These are phyloP conservation scores for Pseudocercospora musae DNA, from an alignment of 2,329 filamentous ascomycete species.

Conservation along the genomic window DNA sequence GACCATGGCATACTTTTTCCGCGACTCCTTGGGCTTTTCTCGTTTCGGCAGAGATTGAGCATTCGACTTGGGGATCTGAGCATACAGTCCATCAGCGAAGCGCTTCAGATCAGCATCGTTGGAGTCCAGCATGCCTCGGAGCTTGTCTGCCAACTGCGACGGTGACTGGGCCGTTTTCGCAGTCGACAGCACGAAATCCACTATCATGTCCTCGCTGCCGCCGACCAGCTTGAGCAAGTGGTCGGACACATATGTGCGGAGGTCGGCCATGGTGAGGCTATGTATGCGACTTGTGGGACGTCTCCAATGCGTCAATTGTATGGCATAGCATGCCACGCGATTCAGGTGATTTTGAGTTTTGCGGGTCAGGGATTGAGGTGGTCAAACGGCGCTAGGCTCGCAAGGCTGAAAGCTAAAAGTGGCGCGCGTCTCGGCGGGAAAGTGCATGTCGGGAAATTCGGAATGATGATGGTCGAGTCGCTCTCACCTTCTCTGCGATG, in stretches of 20 bases:
- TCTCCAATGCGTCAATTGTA: not conserved
- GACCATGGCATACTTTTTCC: slow-evolving; percentile 53
- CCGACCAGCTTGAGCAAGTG: slow-evolving; percentile 53
- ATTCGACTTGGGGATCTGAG: slow-evolving; percentile 32
- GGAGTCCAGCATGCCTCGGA: slow-evolving; percentile 53
- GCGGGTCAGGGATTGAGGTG: not conserved
- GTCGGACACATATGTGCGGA: slow-evolving; percentile 44
- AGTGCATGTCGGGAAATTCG: too few relatives aligned
- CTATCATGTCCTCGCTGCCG: slow-evolving; percentile 53
- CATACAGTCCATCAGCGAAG: slow-evolving; percentile 50
- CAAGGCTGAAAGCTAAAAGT: not conserved
- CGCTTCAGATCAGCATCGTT: slow-evolving; percentile 42
- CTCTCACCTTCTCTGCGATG: not conserved
- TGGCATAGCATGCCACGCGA: not conserved
- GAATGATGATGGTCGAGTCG: not conserved
- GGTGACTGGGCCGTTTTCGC: slow-evolving; percentile 50
- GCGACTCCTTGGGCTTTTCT: slow-evolving; percentile 34
- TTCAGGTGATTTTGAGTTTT: not conserved
- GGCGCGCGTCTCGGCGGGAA: not conserved
- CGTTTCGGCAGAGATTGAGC: slow-evolving; percentile 15
- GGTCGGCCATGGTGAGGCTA: slow-evolving; percentile 30
- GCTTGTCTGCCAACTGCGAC: slow-evolving; percentile 49
- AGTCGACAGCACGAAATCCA: slow-evolving; percentile 57
- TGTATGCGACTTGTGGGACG: not conserved
- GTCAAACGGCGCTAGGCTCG: not conserved